Evolutionary conservation across 1,284 basidiomycete genomes (phyloP), one percentile per base, ranked within the genome.

Genomic region (Ganoderma leucocontextum): DNA sequence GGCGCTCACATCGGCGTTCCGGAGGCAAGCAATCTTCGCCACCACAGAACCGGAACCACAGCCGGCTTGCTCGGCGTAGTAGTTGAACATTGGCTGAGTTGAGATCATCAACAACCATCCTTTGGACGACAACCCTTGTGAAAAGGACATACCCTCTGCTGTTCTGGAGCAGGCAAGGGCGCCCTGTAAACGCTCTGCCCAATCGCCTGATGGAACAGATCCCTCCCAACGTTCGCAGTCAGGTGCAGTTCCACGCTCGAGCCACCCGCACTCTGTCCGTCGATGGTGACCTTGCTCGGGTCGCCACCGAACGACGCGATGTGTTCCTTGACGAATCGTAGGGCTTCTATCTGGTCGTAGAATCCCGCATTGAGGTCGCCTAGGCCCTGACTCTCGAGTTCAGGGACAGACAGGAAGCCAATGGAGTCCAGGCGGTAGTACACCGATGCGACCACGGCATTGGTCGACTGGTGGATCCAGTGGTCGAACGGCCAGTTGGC

Each of bases 291-390:
- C 60, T 80, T 78, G 5, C 62, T 66, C 7, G 85, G 83, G 73
- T 92, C 82, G 2, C 92, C 91, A 10, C 90, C 91, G 72, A 93
- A 93, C 5, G 82, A 80, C 5, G 75, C 76, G 70, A 93, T 91
- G 72, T 91, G 80, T 63, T 82, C 67, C 66, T 89, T 82, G 0
- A 92, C 84, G 90, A 90, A 93, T 74, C 81, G 78, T 47, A 93
- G 78, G 0, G 88, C 89, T 71, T 87, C 79, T 2, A 85, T 78
- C 72, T 92, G 88, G 77, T 92, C 91, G 41, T 81, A 79, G 73
- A 91, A 86, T 0, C 90, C 90, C 10, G 83, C 87, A 71, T 92
- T 91, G 64, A 87, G 76, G 73, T 89, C 87, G 0, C 85, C 87
- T 36, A 82, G 75, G 0, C 74, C 71, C 4, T 80, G 59, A 64